phyloP scores from a whole-genome alignment of 2,329 filamentous ascomycete genomes.

The Paracamarosporium sp. region DNA sequence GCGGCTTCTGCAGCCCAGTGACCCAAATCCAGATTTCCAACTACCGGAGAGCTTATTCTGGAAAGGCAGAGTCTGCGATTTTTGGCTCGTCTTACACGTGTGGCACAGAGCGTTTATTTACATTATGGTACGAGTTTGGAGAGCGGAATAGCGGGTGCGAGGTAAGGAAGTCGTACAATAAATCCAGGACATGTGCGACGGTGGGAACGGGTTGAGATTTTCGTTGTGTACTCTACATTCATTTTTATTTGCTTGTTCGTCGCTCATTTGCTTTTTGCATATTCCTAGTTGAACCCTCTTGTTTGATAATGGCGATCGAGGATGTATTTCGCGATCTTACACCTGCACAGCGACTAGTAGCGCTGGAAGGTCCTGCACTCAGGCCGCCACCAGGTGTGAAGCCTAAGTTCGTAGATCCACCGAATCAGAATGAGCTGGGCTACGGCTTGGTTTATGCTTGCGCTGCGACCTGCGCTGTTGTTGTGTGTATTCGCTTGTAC shows the following conservation, averaged over 20 bases:
- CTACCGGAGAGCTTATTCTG: not conserved
- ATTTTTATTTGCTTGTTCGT: not conserved
- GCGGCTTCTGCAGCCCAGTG: not conserved
- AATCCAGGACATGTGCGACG: too few species aligned
- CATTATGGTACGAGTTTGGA: not conserved
- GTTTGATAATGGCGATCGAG: not conserved
- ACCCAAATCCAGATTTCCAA: not conserved
- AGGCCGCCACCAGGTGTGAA: conserved; percentile 11
- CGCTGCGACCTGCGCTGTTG: not conserved
- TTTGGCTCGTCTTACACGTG: not conserved
- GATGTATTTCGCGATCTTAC: conserved; percentile 1
- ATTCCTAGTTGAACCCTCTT: not conserved
- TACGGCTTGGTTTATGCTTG: conserved; percentile 3
- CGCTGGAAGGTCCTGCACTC: conserved; percentile 14
- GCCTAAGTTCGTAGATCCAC: conserved; percentile 15
- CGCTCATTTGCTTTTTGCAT: too few species aligned
- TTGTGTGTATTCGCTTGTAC: conserved; percentile 11
- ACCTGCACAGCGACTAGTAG: not conserved
- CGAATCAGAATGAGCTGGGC: conserved; percentile 6
- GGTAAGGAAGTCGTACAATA: too few species aligned
- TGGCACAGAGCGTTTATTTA: not conserved
- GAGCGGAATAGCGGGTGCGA: too few species aligned
- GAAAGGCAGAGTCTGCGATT: not conserved
- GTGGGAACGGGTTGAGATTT: too few species aligned
- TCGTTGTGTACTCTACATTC: not conserved